Base-by-base conservation (phyloP, 2,329 filamentous ascomycete genomes). In the Fusarium sp. region DNA sequence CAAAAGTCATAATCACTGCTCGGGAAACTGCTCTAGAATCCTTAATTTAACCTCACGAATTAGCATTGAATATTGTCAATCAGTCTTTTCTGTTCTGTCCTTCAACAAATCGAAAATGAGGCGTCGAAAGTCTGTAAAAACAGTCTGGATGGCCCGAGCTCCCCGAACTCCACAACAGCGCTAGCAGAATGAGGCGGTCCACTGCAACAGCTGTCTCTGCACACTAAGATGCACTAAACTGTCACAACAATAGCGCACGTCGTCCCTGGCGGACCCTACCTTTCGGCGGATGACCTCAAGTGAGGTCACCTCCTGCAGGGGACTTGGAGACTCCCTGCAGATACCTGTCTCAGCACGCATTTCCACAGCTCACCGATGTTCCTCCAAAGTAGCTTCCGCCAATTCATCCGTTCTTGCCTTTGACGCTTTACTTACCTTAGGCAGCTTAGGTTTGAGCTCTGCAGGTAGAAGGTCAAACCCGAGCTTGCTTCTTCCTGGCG, bases 401-500 rank as follows among this genome's bases (percentile, higher is more conserved):
- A 45, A 36, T 48, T 48, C 49, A 46, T 49, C 60, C 43, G 58
- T 55, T 60, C 60, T 59, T 69, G 45, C 48, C 50, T 66, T 58
- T 52, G 37, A 43, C 48, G 31, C 64, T 36, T 63, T 31, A 63
- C 55, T 55, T 67, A 53, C 55, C 65, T 53, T 37, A 42, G 52
- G 61, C 36, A 60, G 65, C 59, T 61, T 64, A 45, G 45, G 49
- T 48, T 51, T 63, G 39, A 62, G 57, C 60, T 50, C 46, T 63
- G 41, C 29, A 10, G 4, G 29, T 31, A 52, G 66, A 47, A 69
- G 66, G 66, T 57, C 57, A 42, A 47, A 66, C 62, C 62, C 52
- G 42, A 55, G 43, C 51, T 70, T 67, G 63, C 66, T 70, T 69
- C 56, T 63, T 70, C 55, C 41, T 70, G 63, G 67, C 66, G 67